A percentile compares a stretch with the other conserved stretches of the same genome.
phyloP scores from a whole-genome alignment of 164 flowering plant species.

The Magnolia kwangsiensis region DNA sequence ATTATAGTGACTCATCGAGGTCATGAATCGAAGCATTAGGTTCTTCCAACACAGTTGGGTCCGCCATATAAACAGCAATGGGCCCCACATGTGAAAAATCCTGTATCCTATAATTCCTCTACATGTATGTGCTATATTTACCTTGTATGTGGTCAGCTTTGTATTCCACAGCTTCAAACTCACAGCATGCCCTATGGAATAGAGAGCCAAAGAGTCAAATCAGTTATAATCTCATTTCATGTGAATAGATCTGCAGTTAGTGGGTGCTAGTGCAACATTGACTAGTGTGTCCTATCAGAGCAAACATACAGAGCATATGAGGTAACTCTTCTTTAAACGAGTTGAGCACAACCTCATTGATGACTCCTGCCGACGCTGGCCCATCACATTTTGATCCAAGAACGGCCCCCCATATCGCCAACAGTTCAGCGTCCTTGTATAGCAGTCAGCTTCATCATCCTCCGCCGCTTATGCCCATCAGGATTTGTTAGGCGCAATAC shows the following conservation, averaged over 20 bases:
- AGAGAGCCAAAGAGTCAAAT: background rate
- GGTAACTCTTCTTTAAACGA: background rate
- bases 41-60: background rate
- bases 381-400: slow-evolving; percentile 3
- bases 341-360: background rate
- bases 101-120: background rate
- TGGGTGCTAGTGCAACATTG: background rate
- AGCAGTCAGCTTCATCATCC: slow-evolving; percentile 27
- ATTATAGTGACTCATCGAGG: background rate
- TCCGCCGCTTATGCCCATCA: slow-evolving; percentile 30
- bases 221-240: background rate
- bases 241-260: background rate
- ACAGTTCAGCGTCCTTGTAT: slow-evolving; percentile 10
- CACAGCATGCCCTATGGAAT: background rate
- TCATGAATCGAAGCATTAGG: background rate
- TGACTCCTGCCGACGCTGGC: background rate
- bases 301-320: background rate
- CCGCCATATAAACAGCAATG: background rate
- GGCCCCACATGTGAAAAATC: background rate
- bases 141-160: background rate
- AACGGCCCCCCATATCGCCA: background rate
- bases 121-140: background rate
- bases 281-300: background rate
- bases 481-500: slow-evolving; percentile 11
- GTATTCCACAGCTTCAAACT: background rate